Conservation (phyloP, 1,284 basidiomycete genomes). For the Apiotrichum mycotoxinovorans region DNA sequence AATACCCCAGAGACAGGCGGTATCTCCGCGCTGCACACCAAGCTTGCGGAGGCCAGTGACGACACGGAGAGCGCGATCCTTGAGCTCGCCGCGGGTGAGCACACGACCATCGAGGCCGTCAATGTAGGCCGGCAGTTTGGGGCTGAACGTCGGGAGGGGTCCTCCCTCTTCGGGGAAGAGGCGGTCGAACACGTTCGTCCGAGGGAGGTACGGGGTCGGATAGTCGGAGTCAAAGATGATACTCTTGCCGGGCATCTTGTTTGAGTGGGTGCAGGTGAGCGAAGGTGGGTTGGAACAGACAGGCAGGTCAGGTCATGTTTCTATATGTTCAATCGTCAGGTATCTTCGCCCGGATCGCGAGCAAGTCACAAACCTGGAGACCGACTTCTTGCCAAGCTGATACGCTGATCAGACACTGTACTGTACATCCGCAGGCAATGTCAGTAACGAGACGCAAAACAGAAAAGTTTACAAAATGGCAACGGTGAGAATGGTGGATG, state of each 20-base stretch:
- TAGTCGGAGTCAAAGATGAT: conserved; percentile 16
- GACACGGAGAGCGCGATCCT: conserved; percentile 58
- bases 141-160: conserved; percentile 31
- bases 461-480: background rate
- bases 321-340: no score
- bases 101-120: conserved; percentile 61
- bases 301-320: no score
- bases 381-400: background rate
- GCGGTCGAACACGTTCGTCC: conserved; percentile 12
- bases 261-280: background rate
- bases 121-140: conserved; percentile 58
- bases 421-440: background rate
- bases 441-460: no score
- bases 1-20: conserved; percentile 42
- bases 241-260: background rate
- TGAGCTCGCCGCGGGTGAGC: conserved; percentile 60
- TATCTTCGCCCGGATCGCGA: no score
- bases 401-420: background rate
- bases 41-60: conserved; percentile 55
- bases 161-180: conserved; percentile 12
- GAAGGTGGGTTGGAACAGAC: no score
- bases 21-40: conserved; percentile 35
- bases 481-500: background rate
- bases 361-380: no score
- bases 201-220: conserved; percentile 11